These are phyloP conservation scores for Xylaria sp. DNA, from an alignment of 2,329 filamentous ascomycete species.

Conservation along the genomic window DNA sequence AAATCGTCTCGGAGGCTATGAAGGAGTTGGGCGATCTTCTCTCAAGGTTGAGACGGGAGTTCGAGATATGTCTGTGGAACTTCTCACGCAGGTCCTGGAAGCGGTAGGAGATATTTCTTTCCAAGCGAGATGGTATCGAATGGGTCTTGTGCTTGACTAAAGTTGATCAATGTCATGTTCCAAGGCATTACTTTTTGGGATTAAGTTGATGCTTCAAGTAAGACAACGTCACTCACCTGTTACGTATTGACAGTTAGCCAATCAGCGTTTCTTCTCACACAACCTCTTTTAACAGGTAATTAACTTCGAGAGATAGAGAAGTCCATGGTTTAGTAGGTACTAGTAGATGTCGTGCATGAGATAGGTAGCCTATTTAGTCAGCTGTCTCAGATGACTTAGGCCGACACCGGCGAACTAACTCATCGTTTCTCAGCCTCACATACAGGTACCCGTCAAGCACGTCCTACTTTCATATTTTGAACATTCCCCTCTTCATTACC, in stretches of 20 bases:
- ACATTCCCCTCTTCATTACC: not conserved
- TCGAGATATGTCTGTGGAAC: not conserved
- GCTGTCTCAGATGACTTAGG: not conserved
- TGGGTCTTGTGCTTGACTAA: not conserved
- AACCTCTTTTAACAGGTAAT: not conserved
- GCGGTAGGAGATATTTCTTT: not conserved
- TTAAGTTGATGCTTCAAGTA: not conserved
- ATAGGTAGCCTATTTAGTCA: constrained; percentile 13
- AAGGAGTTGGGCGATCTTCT: not conserved
- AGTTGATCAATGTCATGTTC: not conserved
- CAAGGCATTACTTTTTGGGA: not conserved
- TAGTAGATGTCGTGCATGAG: not conserved
- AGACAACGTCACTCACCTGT: not conserved
- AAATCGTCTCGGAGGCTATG: not conserved
- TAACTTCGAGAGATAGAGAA: not conserved
- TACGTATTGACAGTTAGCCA: not conserved
- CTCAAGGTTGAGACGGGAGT: not conserved
- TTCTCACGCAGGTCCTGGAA: not conserved
- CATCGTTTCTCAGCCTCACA: constrained; percentile 8
- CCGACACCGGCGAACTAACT: constrained; percentile 17
- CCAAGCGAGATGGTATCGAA: not conserved
- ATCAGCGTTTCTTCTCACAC: not conserved
- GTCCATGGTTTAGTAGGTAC: not conserved
- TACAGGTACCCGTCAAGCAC: not conserved
- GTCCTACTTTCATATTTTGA: not conserved